phyloP scores from a whole-genome alignment of 2,329 filamentous ascomycete genomes.

The Xylariaceae sp. region DNA sequence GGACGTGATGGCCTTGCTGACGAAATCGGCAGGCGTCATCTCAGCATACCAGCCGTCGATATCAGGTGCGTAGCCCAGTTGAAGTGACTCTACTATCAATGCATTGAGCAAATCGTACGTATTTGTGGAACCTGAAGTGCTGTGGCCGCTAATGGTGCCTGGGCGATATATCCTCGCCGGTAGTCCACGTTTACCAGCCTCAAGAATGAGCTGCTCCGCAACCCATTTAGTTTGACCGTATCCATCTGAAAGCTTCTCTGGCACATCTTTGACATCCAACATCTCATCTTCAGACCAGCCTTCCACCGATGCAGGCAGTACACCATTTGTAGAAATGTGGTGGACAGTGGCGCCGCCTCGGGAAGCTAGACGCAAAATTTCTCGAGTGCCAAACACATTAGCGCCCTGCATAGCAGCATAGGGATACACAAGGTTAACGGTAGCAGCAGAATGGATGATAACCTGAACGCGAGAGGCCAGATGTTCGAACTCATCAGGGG shows the following conservation, averaged over 20 bases:
- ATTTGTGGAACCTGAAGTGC: conserved; percentile 73
- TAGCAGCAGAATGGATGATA: conserved; percentile 76
- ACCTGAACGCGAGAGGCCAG: conserved; percentile 69
- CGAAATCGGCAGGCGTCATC: conserved; percentile 84
- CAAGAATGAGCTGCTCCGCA: conserved; percentile 72
- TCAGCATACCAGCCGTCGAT: conserved; percentile 77
- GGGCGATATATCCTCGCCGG: conserved; percentile 73
- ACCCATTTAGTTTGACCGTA: conserved; percentile 85
- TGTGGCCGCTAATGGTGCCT: conserved; percentile 80
- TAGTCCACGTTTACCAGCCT: conserved; percentile 69
- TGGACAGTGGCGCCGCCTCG: conserved; percentile 72
- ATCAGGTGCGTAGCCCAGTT: conserved; percentile 70
- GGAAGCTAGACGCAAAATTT: conserved; percentile 72
- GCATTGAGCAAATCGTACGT: conserved; percentile 78
- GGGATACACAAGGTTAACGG: conserved; percentile 80
- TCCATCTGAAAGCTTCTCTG: conserved; percentile 69
- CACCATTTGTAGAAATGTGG: conserved; percentile 80
- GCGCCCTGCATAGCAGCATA: conserved; percentile 74
- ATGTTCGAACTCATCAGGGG: conserved; percentile 65
- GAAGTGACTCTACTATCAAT: conserved; percentile 74
- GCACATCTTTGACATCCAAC: conserved; percentile 68
- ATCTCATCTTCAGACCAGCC: conserved; percentile 74
- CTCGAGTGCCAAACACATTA: conserved; percentile 78
- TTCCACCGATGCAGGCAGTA: conserved; percentile 69
- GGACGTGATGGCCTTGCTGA: conserved; percentile 72